Evolutionary conservation across 768 basidiomycete genomes (phyloP).

Genomic region (Agaricus subrufescens): DNA sequence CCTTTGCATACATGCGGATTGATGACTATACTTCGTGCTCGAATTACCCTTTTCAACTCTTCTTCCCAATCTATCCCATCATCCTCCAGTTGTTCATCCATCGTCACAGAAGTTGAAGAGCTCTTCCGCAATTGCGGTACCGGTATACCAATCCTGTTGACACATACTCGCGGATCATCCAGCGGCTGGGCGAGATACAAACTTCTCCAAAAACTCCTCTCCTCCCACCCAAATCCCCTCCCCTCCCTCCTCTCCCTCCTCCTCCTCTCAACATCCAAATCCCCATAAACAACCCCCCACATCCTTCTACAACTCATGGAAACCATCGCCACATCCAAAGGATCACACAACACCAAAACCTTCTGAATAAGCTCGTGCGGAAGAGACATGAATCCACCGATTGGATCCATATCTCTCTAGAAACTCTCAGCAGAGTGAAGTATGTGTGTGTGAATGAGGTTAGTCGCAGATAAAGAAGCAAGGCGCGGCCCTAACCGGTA

Average conservation of each 20-base stretch:
- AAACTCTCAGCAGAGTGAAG: too few relatives aligned
- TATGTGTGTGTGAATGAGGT: too few relatives aligned
- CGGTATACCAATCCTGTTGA: conserved; percentile 20
- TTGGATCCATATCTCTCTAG: too few relatives aligned
- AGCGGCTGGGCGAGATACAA: conserved; percentile 60
- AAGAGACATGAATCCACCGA: conserved; percentile 28
- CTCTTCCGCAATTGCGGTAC: background rate
- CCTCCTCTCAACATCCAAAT: conserved; percentile 15
- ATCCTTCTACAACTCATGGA: conserved; percentile 45
- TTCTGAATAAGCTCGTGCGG: conserved; percentile 59
- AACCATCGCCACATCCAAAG: conserved; percentile 49
- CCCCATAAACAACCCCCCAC: background rate
- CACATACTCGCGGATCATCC: conserved; percentile 57
- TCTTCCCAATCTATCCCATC: conserved; percentile 45
- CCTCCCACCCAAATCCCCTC: background rate
- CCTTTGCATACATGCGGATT: conserved; percentile 26
- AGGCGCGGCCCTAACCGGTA: too few relatives aligned
- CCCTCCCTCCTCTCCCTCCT: background rate
- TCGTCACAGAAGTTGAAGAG: too few relatives aligned
- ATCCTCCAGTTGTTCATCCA: conserved; percentile 22
- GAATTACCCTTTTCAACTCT: conserved; percentile 50
- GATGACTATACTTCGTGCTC: conserved; percentile 44
- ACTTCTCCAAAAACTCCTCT: conserved; percentile 52
- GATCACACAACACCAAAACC: conserved; percentile 54
- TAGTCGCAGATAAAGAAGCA: too few relatives aligned